Conservation (phyloP, 2,329 filamentous ascomycete genomes). For the Stemphylium lycopersici region DNA sequence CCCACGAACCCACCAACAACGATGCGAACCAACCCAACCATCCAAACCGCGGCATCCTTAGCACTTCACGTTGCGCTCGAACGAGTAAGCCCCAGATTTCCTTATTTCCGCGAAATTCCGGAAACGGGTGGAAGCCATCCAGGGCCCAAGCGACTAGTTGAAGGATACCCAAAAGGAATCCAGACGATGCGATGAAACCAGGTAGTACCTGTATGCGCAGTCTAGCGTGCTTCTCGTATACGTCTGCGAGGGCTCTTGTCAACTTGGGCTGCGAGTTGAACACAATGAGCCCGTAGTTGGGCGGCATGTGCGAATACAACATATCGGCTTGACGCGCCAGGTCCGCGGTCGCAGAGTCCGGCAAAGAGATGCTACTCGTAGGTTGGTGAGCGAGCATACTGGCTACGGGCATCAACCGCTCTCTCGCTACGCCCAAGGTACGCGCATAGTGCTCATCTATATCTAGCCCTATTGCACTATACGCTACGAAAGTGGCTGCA, state of each 20-base stretch:
- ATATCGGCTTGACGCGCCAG: conserved; percentile 2
- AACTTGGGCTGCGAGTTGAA: neutral
- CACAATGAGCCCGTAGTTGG: neutral
- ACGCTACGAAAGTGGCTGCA: no score
- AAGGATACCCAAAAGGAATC: no score
- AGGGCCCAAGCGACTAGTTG: neutral
- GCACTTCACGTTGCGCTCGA: neutral
- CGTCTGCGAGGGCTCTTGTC: neutral
- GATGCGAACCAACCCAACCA: conserved; percentile 23
- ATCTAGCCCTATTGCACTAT: neutral
- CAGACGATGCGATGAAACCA: no score
- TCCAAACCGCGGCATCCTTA: neutral
- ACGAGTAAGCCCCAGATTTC: neutral
- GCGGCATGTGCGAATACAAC: neutral
- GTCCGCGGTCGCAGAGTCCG: conserved; percentile 6
- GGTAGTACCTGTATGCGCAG: no score
- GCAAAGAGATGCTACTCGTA: conserved; percentile 19
- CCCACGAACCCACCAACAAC: conserved; percentile 21
- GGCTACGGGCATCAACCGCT: conserved; percentile 10
- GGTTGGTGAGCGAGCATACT: conserved; percentile 33
- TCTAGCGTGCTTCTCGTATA: no score
- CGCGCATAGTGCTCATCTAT: neutral
- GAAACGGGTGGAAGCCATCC: neutral
- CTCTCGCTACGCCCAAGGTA: neutral
- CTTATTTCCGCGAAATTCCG: neutral